These are phyloP conservation scores for Cymbopogon flexuosus DNA, from an alignment of 202 grass and related monocot species.

Conservation along the genomic window DNA sequence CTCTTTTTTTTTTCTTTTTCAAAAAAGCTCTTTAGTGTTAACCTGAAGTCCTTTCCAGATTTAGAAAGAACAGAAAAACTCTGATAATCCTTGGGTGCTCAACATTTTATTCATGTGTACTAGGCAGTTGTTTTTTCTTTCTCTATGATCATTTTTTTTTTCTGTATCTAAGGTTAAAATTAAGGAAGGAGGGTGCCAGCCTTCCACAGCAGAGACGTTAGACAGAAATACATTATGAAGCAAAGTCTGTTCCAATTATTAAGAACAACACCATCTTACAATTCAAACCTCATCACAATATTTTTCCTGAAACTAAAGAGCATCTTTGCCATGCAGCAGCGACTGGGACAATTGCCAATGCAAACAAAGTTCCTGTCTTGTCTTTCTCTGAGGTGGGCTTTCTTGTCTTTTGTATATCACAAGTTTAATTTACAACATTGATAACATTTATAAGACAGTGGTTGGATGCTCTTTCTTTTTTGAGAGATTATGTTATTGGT, in stretches of 20 bases:
- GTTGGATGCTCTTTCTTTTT: neutral
- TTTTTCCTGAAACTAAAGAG: constrained; percentile 9
- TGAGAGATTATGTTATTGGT: neutral
- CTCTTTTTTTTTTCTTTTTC: neutral
- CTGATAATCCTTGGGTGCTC: neutral
- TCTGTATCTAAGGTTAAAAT: neutral
- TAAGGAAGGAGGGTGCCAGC: neutral
- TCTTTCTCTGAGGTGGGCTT: constrained; percentile 52
- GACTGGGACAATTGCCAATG: constrained; percentile 11
- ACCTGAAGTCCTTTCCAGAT: neutral
- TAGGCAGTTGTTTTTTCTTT: neutral
- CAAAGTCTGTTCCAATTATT: neutral
- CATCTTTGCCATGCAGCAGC: constrained; percentile 41
- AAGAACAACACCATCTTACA: neutral
- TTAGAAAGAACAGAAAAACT: neutral
- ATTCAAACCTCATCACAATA: neutral
- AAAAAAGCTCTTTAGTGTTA: neutral
- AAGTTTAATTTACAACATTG: neutral
- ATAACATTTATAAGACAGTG: neutral
- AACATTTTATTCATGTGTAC: neutral
- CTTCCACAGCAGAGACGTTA: neutral
- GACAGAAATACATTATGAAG: neutral
- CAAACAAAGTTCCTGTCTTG: constrained; percentile 55
- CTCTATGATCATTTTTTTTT: neutral
- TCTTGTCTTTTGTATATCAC: constrained; percentile 22